Conservation (phyloP, 352 stramenopile species). For the Pythium aquatile region DNA sequence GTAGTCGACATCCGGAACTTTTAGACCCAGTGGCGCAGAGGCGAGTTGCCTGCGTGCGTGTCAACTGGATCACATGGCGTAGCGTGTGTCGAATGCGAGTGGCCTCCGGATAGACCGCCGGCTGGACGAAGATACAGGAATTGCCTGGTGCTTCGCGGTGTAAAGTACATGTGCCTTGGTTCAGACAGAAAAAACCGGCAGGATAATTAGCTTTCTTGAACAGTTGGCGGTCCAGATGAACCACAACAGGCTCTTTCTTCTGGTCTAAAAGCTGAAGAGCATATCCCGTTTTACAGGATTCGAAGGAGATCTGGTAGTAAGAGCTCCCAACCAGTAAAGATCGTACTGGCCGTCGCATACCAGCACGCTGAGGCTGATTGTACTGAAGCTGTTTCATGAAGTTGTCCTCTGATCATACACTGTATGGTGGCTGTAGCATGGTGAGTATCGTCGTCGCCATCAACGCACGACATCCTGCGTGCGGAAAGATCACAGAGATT, state of each 20-base stretch:
- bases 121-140: neutral
- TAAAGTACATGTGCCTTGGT: neutral
- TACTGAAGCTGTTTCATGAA: neutral
- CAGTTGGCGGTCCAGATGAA: slow-evolving; percentile 6
- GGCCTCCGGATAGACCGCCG: neutral
- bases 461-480: neutral
- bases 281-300: neutral
- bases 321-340: neutral
- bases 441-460: neutral
- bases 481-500: neutral
- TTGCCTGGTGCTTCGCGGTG: neutral
- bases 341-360: neutral
- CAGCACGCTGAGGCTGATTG: no score
- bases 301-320: no score
- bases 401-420: no score
- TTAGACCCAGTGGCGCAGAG: neutral
- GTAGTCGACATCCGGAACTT: neutral
- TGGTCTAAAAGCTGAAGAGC: neutral
- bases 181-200: neutral
- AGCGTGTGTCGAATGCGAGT: neutral
- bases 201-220: slow-evolving; percentile 9
- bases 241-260: neutral
- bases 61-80: slow-evolving; percentile 4
- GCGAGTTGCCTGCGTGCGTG: slow-evolving; percentile 5
- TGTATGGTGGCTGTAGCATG: neutral